Base-by-base conservation (phyloP, 805 yeast species). In the Tetrapisispora fleetii region DNA sequence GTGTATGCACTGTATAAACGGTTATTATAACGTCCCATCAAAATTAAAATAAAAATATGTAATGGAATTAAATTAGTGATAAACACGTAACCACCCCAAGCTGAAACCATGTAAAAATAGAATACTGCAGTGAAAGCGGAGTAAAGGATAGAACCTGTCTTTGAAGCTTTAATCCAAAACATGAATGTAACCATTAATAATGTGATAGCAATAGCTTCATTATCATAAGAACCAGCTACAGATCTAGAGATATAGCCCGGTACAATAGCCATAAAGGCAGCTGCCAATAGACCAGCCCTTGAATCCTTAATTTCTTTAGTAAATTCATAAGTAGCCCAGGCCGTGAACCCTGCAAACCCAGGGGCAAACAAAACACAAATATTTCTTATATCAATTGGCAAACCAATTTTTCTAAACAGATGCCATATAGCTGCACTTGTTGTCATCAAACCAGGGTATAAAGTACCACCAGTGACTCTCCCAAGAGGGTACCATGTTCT, bases 61-160 rank as follows among this genome's bases (percentile, higher is more conserved):
- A 93, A 74, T 43, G 99, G 99, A 59, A 93, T 88, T 75, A 95
- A 80, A 71, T 93, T 93, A 51, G 99, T 93, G 70, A 93, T 95
- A 74, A 93, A 93, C 46, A 95, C 99, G 65, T 93, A 93, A 27
- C 99, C 99, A 74, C 99, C 99, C 97, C 99, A 90, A 13, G 99
- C 99, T 43, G 95, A 82, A 46, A 93, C 99, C 99, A 93, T 93
- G 75, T 93, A 93, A 69, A 95, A 93, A 72, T 95, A 93, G 59
- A 81, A 84, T 33, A 88, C 64, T 1, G 99, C 95, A 28, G 97
- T 81, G 57, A 84, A 70, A 2, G 91, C 74, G 11, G 88, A 93
- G 74, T 81, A 87, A 55, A 86, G 76, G 17, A 90, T 81, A 1
- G 96, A 86, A 42, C 99, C 99, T 37, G 84, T 73, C 67, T 91